Conservation (phyloP, 176 grass and related monocot genomes). For the Zoysia pacifica region DNA sequence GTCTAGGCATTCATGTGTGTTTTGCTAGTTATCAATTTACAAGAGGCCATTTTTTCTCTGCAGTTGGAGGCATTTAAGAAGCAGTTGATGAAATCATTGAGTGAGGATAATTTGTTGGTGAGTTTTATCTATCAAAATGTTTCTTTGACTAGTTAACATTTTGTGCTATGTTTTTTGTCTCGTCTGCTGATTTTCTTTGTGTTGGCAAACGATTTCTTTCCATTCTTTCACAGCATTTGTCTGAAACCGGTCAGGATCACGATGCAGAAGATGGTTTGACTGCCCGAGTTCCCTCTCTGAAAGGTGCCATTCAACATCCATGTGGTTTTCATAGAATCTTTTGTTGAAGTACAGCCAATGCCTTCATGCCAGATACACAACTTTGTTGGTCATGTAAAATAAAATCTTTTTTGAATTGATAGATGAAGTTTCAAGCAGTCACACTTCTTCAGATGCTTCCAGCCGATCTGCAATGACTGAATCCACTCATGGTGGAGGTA, state of each 20-base stretch:
- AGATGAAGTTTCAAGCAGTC: constrained; percentile 70
- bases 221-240: constrained; percentile 60
- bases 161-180: background rate
- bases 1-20: background rate
- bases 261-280: constrained; percentile 45
- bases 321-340: constrained; percentile 6
- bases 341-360: background rate
- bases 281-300: constrained; percentile 48
- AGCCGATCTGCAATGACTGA: constrained; percentile 53
- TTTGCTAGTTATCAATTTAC: constrained; percentile 2
- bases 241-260: constrained; percentile 56
- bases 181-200: constrained; percentile 11
- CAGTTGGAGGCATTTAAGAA: constrained; percentile 96
- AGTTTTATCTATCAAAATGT: constrained; percentile 36
- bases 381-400: constrained; percentile 14
- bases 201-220: constrained; percentile 25
- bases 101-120: constrained; percentile 73
- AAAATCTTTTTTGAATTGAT: constrained; percentile 1
- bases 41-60: constrained; percentile 16
- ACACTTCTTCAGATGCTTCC: constrained; percentile 40
- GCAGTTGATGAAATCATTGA: constrained; percentile 85
- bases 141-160: constrained; percentile 23
- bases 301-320: constrained; percentile 51
- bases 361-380: constrained; percentile 15
- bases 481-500: constrained; percentile 61